phyloP scores from a whole-genome alignment of 352 stramenopile genomes.

The Pythium dissimile region DNA sequence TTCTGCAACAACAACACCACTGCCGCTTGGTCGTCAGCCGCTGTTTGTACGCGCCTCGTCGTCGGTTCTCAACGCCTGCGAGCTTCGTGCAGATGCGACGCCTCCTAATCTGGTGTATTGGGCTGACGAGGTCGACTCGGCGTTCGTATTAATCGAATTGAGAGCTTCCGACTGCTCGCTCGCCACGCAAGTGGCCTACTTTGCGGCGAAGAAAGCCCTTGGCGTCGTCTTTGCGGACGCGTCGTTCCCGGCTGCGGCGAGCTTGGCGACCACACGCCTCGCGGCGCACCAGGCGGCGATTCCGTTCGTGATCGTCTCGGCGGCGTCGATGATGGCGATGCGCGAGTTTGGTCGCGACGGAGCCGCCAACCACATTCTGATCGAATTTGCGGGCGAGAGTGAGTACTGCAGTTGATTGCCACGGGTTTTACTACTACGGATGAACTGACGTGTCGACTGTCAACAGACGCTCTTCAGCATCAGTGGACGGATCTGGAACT shows the following conservation, averaged over 20 bases:
- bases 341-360: not conserved
- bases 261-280: conserved; percentile 15
- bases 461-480: conserved; percentile 49
- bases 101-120: conserved; percentile 18
- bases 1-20: not conserved
- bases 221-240: conserved; percentile 49
- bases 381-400: conserved; percentile 70
- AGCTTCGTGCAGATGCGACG: conserved; percentile 21
- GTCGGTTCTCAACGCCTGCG: conserved; percentile 33
- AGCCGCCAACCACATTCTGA: conserved; percentile 32
- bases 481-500: conserved; percentile 58
- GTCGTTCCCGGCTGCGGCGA: conserved; percentile 22
- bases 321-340: conserved; percentile 3
- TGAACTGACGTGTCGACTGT: not conserved
- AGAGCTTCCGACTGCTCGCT: conserved; percentile 35
- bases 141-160: conserved; percentile 30
- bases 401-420: conserved; percentile 7
- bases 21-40: conserved; percentile 44
- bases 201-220: conserved; percentile 27
- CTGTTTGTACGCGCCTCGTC: conserved; percentile 27
- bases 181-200: conserved; percentile 38
- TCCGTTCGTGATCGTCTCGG: conserved; percentile 50
- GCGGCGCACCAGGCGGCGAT: conserved; percentile 28
- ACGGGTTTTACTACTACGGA: not conserved
- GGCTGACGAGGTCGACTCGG: conserved; percentile 16